These are phyloP conservation scores for Colletotrichum tropicale DNA, from an alignment of 2,329 filamentous ascomycete species.

Conservation along the genomic window DNA sequence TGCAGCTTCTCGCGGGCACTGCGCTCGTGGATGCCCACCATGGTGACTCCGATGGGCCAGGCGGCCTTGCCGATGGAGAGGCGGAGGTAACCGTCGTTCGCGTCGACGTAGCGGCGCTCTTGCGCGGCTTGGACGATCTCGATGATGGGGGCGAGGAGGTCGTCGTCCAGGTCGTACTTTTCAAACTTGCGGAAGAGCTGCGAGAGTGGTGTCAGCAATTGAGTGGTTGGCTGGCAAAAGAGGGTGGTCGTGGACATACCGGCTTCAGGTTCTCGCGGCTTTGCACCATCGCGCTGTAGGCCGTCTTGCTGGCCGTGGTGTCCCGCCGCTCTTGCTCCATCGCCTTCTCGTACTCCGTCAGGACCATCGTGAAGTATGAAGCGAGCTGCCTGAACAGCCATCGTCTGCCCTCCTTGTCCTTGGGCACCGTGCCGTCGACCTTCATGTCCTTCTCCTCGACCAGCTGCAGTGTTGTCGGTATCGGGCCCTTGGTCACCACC, in stretches of 20 bases:
- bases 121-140: conserved; percentile 94
- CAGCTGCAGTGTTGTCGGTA: conserved; percentile 81
- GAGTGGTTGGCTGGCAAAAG: neutral
- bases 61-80: conserved; percentile 96
- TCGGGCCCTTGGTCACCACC: conserved; percentile 75
- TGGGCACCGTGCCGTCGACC: conserved; percentile 66
- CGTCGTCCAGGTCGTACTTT: conserved; percentile 77
- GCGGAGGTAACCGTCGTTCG: conserved; percentile 92
- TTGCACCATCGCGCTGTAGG: conserved; percentile 84
- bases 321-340: conserved; percentile 68
- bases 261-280: conserved; percentile 88
- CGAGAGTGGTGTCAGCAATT: neutral
- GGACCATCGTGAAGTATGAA: conserved; percentile 96
- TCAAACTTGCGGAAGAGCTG: conserved; percentile 88
- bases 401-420: conserved; percentile 66
- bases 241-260: conserved; percentile 38
- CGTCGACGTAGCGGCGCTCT: conserved; percentile 90
- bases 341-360: conserved; percentile 84
- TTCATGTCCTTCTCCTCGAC: conserved; percentile 91
- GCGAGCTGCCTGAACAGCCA: conserved; percentile 88
- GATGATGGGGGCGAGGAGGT: conserved; percentile 79
- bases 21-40: conserved; percentile 99
- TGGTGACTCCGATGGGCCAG: conserved; percentile 99
- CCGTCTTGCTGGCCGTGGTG: conserved; percentile 80
- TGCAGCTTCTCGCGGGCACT: conserved; percentile 95